Evolutionary conservation across 1,284 basidiomycete genomes (phyloP), one percentile per base, ranked within the genome.

Genomic region (Cutaneotrichosporon dermatis): DNA sequence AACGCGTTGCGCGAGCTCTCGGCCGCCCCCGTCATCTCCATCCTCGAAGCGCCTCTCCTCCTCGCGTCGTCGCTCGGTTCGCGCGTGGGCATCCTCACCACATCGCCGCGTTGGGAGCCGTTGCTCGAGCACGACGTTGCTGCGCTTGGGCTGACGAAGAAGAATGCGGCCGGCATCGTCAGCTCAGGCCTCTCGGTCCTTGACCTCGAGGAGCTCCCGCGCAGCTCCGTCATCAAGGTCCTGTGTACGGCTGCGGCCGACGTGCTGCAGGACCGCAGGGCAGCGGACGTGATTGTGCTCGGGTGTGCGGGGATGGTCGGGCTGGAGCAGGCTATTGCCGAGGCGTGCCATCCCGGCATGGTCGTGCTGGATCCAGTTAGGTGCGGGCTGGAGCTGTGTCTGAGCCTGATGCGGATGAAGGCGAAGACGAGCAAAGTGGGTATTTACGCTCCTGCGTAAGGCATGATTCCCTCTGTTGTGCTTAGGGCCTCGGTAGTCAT

Each of bases 281-380:
- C 77, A 2, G 77, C 78, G 6, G 74, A 79, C 46, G 78, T 77
- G 8, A 78, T 84, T 50, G 68, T 81, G 46, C 73, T 83, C 51
- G 81, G 82, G 0, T 83, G 82, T 59, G 82, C 82, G 33, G 82
- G 80, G 3, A 82, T 83, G 81, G 79, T 76, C 0, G 82, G 81
- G 5, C 77, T 82, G 73, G 79, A 80, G 50, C 65, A 68, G 33
- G 76, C 77, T 2, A 74, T 82, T 1, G 63, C 69, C 13, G 66
- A 70, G 25, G 69, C 67, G 2, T 64, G 72, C 37, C 64, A 63
- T 1, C 48, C 40, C 1, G 70, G 69, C 3, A 72, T 83, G 12
- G 66, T 64, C 34, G 78, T 83, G 16, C 66, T 83, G 4, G 81
- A 83, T 68, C 81, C 81, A 1, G 81, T 80, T 7, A 63, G 71